A percentile compares a stretch with the other conserved stretches of the same genome.
These are phyloP conservation scores for Phaffia rhodozyma DNA, from an alignment of 1,284 basidiomycete genomes.

Conservation along the genomic window DNA sequence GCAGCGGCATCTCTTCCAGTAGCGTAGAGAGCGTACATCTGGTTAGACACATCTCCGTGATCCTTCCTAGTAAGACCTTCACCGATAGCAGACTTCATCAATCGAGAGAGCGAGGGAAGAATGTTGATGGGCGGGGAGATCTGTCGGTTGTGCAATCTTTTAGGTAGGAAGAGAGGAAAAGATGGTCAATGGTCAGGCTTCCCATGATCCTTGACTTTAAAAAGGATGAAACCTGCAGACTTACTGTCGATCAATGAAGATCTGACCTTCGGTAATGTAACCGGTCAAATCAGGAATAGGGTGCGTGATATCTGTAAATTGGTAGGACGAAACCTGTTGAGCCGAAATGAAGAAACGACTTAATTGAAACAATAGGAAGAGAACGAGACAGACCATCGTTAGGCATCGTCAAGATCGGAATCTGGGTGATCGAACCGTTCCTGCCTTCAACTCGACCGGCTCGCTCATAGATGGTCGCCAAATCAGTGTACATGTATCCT, in stretches of 20 bases:
- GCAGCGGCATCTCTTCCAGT: conserved; percentile 94
- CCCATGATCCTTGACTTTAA: conserved; percentile 17
- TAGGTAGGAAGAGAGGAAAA: background rate
- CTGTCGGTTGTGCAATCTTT: conserved; percentile 73
- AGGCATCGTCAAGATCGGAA: conserved; percentile 99
- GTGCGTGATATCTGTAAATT: conserved; percentile 82
- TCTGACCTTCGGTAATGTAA: conserved; percentile 89
- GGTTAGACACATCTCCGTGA: conserved; percentile 94
- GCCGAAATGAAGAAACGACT: background rate
- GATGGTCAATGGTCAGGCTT: background rate
- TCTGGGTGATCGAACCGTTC: conserved; percentile 99
- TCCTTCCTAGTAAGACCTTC: conserved; percentile 95
- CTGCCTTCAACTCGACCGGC: conserved; percentile 95
- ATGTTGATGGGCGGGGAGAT: conserved; percentile 99
- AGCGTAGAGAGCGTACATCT: conserved; percentile 90
- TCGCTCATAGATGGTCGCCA: conserved; percentile 98
- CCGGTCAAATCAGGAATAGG: conserved; percentile 99
- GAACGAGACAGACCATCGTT: conserved; percentile 67
- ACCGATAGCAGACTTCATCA: conserved; percentile 99
- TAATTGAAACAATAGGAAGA: conserved; percentile 16
- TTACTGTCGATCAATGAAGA: conserved; percentile 78
- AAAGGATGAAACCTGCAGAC: conserved; percentile 23
- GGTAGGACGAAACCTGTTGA: conserved; percentile 19
- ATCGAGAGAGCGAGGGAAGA: conserved; percentile 89
- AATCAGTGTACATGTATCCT: conserved; percentile 96